Conservation (phyloP, 495 filamentous ascomycete genomes). For the Talaromyces wortmannii region DNA sequence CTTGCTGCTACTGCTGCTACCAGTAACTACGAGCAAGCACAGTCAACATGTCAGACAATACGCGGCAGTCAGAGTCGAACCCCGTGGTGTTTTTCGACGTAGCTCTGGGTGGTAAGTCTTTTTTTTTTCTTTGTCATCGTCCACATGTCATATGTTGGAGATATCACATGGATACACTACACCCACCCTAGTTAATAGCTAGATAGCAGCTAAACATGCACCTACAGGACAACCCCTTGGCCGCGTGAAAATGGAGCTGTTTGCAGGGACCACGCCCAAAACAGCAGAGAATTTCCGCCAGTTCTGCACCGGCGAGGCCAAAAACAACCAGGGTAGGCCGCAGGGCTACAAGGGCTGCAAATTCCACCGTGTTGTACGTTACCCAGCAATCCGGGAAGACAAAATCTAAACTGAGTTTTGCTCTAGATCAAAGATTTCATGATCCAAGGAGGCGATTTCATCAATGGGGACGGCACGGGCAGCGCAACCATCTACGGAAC, state of each 20-base stretch:
- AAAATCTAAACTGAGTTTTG: not conserved
- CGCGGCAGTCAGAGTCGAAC: slow-evolving; percentile 21
- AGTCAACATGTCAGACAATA: not conserved
- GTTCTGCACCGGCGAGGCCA: slow-evolving; percentile 92
- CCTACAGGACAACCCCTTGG: slow-evolving; percentile 77
- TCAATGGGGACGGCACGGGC: slow-evolving; percentile 89
- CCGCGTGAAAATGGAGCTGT: slow-evolving; percentile 90
- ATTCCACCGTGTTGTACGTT: slow-evolving; percentile 86
- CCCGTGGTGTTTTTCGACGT: slow-evolving; percentile 91
- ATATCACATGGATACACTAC: not conserved
- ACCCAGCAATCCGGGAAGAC: not conserved
- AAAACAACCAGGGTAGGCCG: slow-evolving; percentile 69
- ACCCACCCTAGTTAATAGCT: not conserved
- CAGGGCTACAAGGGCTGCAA: slow-evolving; percentile 92
- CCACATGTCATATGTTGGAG: not conserved
- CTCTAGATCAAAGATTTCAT: slow-evolving; percentile 93
- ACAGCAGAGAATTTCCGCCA: slow-evolving; percentile 97
- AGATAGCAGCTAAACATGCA: not conserved
- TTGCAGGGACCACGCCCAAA: slow-evolving; percentile 71
- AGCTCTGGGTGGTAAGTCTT: slow-evolving; percentile 70
- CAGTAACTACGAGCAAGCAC: too few relatives aligned
- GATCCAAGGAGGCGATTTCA: slow-evolving; percentile 94
- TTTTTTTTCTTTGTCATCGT: not conserved
- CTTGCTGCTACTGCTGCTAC: not conserved
- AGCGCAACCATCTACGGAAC: slow-evolving; percentile 81